Conservation (phyloP, 208 protist species). For the Trypanosoma caninum region DNA sequence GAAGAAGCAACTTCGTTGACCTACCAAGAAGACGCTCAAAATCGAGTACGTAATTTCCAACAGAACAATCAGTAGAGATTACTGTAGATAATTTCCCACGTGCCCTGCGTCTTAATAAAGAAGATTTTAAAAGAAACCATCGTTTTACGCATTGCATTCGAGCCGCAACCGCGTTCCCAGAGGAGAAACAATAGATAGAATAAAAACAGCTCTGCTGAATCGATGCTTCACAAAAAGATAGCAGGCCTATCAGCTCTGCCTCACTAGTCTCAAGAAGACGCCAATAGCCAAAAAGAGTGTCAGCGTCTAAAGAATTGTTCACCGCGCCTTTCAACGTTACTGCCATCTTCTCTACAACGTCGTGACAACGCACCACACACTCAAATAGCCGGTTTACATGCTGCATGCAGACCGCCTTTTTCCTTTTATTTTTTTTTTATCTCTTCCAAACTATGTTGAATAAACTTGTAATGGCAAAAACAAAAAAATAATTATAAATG, state of each 20-base stretch:
- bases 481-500: background rate
- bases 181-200: conserved; percentile 1
- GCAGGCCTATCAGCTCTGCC: background rate
- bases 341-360: background rate
- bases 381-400: background rate
- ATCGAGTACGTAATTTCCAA: too few relatives aligned
- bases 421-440: background rate
- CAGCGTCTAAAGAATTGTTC: background rate
- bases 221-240: conserved; percentile 1
- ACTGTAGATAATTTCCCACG: background rate
- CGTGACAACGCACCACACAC: conserved; percentile 10
- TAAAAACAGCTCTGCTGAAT: background rate
- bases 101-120: background rate
- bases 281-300: conserved; percentile 1
- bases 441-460: background rate
- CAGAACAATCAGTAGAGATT: too few relatives aligned
- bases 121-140: conserved; percentile 8
- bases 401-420: background rate
- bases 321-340: background rate
- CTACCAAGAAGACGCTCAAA: background rate
- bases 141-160: conserved; percentile 17
- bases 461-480: conserved; percentile 4
- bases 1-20: background rate
- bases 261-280: background rate
- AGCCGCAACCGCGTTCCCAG: conserved; percentile 10